Percentiles rank a stretch among this genome's conserved stretches.
phyloP scores from a whole-genome alignment of 495 filamentous ascomycete species.

The Penicillium verhagenii region DNA sequence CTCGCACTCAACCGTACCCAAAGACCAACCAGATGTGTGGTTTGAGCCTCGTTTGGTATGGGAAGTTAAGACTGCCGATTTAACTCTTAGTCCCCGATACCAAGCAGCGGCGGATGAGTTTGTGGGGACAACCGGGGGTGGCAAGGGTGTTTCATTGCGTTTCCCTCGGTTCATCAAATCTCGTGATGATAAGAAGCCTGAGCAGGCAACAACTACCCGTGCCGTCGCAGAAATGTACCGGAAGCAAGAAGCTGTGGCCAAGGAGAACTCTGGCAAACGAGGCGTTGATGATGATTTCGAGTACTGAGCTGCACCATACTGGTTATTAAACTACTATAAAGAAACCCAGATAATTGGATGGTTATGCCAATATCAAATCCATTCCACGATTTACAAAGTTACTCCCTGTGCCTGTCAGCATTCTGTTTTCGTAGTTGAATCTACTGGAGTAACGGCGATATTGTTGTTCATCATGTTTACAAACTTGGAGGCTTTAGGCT shows the following conservation, averaged over 20 bases:
- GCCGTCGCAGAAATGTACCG: slow-evolving; percentile 96
- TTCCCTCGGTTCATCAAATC: slow-evolving; percentile 91
- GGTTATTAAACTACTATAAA: too few relatives aligned
- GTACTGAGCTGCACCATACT: slow-evolving; percentile 55
- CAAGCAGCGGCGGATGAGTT: slow-evolving; percentile 71
- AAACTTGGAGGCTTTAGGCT: too few relatives aligned
- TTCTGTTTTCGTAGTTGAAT: too few relatives aligned
- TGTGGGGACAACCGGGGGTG: slow-evolving; percentile 53
- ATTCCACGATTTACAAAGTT: too few relatives aligned
- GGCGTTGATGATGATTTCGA: slow-evolving; percentile 98
- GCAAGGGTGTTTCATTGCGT: slow-evolving; percentile 82
- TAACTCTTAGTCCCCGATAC: slow-evolving; percentile 89
- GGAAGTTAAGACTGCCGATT: slow-evolving; percentile 96
- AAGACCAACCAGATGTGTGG: slow-evolving; percentile 97
- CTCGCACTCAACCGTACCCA: slow-evolving; percentile 73
- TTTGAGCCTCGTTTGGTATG: slow-evolving; percentile 92
- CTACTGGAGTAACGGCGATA: too few relatives aligned
- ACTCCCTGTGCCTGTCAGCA: too few relatives aligned
- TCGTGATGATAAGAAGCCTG: slow-evolving; percentile 91
- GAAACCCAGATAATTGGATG: too few relatives aligned
- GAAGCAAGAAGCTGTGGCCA: slow-evolving; percentile 82
- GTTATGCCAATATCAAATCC: too few relatives aligned
- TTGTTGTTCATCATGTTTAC: too few relatives aligned
- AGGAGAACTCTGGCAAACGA: slow-evolving; percentile 62
- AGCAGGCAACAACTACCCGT: slow-evolving; percentile 78